These are phyloP conservation scores for Ceratocystis alfenasii DNA, from an alignment of 2,329 filamentous ascomycete species.

Conservation along the genomic window DNA sequence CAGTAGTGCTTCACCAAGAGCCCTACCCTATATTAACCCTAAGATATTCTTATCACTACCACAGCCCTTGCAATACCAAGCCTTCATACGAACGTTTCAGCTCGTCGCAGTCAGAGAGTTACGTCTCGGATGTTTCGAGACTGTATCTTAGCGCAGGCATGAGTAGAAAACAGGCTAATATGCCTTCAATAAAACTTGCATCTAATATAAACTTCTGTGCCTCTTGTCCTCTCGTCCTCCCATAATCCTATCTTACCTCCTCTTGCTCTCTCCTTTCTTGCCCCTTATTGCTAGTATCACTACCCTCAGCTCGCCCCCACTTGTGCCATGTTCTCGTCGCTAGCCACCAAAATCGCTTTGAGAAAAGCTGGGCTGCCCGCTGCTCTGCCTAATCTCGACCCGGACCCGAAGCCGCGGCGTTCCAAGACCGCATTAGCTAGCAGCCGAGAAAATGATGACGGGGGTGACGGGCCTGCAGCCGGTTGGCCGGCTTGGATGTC, in stretches of 20 bases:
- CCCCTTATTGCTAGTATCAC: not conserved
- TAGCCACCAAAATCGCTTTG: conserved; percentile 47
- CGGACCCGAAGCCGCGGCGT: conserved; percentile 24
- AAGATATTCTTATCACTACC: no score
- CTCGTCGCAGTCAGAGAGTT: not conserved
- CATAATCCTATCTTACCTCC: not conserved
- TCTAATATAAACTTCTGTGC: not conserved
- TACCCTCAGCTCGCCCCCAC: not conserved
- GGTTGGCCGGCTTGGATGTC: conserved; percentile 39
- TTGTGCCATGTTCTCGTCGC: conserved; percentile 40
- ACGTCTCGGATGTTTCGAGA: not conserved
- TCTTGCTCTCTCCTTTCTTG: not conserved
- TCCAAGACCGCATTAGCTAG: conserved; percentile 24
- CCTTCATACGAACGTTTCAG: not conserved
- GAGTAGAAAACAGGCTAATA: not conserved
- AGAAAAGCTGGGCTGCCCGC: conserved; percentile 44
- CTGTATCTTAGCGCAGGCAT: not conserved
- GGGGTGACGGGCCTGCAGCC: not conserved
- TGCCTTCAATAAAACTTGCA: not conserved
- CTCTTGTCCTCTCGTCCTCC: not conserved
- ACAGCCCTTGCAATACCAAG: not conserved
- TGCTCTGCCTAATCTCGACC: conserved; percentile 36
- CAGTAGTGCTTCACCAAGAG: no score
- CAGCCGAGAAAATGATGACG: conserved; percentile 24
- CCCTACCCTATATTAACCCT: not conserved